These are phyloP conservation scores for Mycosphaerelloides madeirae DNA, from an alignment of 2,329 filamentous ascomycete genomes.

Conservation along the genomic window DNA sequence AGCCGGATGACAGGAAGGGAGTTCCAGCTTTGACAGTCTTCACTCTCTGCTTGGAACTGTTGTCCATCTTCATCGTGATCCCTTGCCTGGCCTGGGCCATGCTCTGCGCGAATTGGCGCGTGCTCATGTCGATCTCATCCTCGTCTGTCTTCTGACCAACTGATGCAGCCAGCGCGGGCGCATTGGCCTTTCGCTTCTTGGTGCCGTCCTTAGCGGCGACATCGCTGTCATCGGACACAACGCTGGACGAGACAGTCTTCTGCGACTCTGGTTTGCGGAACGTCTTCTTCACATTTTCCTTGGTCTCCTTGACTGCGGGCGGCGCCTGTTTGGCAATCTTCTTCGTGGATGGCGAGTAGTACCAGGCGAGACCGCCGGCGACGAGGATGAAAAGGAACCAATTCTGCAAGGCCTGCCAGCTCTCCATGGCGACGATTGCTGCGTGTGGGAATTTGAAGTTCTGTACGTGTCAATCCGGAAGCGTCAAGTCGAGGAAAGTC, in stretches of 20 bases:
- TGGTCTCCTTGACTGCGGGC: conserved; percentile 15
- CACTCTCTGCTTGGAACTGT: conserved; percentile 42
- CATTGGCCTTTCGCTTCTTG: conserved; percentile 34
- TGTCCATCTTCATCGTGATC: conserved; percentile 59
- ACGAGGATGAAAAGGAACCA: conserved; percentile 7
- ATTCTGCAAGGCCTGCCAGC: conserved; percentile 6
- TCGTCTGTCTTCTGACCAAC: conserved; percentile 25
- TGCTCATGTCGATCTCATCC: conserved; percentile 60
- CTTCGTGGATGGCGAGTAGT: conserved; percentile 6
- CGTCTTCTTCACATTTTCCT: conserved; percentile 11
- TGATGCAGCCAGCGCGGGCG: conserved; percentile 23
- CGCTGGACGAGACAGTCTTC: background rate
- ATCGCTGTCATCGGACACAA: conserved; percentile 1
- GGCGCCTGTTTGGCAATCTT: background rate
- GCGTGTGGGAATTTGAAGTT: background rate
- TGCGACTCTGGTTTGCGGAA: conserved; percentile 6
- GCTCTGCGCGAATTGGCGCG: conserved; percentile 71
- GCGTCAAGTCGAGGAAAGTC: background rate
- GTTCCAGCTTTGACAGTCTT: conserved; percentile 45
- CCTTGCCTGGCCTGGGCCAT: conserved; percentile 68
- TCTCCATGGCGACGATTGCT: conserved; percentile 3
- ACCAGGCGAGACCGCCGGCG: conserved; percentile 3
- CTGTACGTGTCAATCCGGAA: background rate
- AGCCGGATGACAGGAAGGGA: conserved; percentile 50
- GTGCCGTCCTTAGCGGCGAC: conserved; percentile 4